These are phyloP conservation scores for Monilinia fructicola DNA, from an alignment of 2,329 filamentous ascomycete species.

Conservation along the genomic window DNA sequence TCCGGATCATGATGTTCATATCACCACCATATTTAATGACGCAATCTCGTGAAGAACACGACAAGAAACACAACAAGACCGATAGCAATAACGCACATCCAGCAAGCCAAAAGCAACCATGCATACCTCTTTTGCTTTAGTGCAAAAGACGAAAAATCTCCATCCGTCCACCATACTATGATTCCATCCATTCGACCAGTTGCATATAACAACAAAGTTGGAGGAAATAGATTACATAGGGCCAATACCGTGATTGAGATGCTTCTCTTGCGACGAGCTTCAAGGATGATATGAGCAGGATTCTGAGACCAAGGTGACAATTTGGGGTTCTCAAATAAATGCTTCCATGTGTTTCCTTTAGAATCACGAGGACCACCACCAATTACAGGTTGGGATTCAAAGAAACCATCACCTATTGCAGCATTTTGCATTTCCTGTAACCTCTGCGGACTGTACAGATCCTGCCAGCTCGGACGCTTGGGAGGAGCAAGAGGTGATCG, in stretches of 20 bases:
- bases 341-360: slow-evolving; percentile 26
- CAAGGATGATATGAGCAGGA: slow-evolving; percentile 25
- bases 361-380: not conserved
- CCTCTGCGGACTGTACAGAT: slow-evolving; percentile 34
- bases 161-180: slow-evolving; percentile 34
- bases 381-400: slow-evolving; percentile 23
- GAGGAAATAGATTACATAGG: slow-evolving; percentile 37
- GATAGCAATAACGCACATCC: slow-evolving; percentile 28
- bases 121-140: slow-evolving; percentile 34
- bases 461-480: slow-evolving; percentile 32
- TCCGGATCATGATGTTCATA: not conserved
- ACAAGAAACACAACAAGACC: slow-evolving; percentile 31
- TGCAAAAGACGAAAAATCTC: slow-evolving; percentile 32
- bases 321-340: slow-evolving; percentile 30
- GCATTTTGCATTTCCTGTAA: slow-evolving; percentile 28
- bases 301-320: slow-evolving; percentile 29
- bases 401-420: slow-evolving; percentile 31
- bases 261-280: slow-evolving; percentile 26
- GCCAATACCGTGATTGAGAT: slow-evolving; percentile 33
- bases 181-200: slow-evolving; percentile 35
- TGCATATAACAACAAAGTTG: slow-evolving; percentile 34
- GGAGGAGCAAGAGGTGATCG: slow-evolving; percentile 37
- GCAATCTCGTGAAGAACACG: slow-evolving; percentile 20
- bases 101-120: slow-evolving; percentile 27
- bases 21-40: not conserved